These are phyloP conservation scores for Phylloporus arenicola DNA, from an alignment of 768 basidiomycete genomes.

Conservation along the genomic window DNA sequence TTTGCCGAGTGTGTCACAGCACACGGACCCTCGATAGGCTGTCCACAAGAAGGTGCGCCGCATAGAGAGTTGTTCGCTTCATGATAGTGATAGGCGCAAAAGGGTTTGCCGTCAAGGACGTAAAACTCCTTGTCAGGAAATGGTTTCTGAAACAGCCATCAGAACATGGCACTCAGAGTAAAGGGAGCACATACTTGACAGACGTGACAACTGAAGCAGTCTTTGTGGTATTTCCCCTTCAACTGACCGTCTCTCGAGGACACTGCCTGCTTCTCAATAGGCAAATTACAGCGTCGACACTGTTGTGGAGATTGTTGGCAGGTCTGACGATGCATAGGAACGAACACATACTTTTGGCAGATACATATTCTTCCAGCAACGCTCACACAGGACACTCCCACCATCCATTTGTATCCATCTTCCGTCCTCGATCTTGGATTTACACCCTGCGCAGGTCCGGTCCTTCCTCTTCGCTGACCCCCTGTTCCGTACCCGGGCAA, in stretches of 20 bases:
- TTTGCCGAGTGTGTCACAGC: slow-evolving; percentile 78
- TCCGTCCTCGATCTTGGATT: slow-evolving; percentile 66
- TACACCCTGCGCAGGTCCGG: slow-evolving; percentile 64
- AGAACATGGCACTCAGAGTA: background rate
- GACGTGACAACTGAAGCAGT: slow-evolving; percentile 83
- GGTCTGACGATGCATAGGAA: background rate
- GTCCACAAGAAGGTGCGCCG: slow-evolving; percentile 67
- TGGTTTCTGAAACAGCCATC: slow-evolving; percentile 51
- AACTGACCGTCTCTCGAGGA: slow-evolving; percentile 90
- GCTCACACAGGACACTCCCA: slow-evolving; percentile 77
- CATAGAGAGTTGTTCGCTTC: slow-evolving; percentile 88
- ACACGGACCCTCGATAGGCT: slow-evolving; percentile 92
- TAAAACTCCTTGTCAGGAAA: slow-evolving; percentile 93
- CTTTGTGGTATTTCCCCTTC: slow-evolving; percentile 91
- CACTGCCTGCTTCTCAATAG: slow-evolving; percentile 89
- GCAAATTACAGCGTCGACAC: slow-evolving; percentile 83
- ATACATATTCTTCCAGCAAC: slow-evolving; percentile 96
- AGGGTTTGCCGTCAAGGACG: slow-evolving; percentile 84
- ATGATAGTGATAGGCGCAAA: slow-evolving; percentile 91
- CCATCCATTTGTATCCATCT: slow-evolving; percentile 77
- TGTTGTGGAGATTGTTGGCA: slow-evolving; percentile 24
- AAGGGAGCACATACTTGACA: slow-evolving; percentile 56
- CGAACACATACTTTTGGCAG: slow-evolving; percentile 66
- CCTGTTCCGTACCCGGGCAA: slow-evolving; percentile 29
- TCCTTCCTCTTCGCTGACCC: slow-evolving; percentile 30